Evolutionary conservation across 805 yeast genomes (phyloP).

Genomic region (Candida anglica): DNA sequence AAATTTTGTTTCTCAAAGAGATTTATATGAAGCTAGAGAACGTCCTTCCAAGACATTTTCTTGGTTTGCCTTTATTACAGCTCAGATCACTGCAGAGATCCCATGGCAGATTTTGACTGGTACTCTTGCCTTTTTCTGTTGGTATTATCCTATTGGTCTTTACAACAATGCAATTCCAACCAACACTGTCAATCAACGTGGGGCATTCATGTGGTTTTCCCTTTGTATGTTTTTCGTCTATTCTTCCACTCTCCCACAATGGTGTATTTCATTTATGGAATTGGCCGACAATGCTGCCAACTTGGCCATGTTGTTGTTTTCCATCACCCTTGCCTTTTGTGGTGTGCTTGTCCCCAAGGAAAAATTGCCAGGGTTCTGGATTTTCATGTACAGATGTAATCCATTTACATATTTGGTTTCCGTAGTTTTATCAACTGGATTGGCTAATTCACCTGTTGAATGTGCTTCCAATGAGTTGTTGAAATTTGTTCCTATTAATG

Average conservation of each 20-base stretch:
- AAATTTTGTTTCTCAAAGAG: constrained; percentile 50
- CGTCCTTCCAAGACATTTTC: constrained; percentile 68
- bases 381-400: constrained; percentile 31
- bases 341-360: constrained; percentile 65
- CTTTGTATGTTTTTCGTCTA: constrained; percentile 45
- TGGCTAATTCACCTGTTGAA: constrained; percentile 21
- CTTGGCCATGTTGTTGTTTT: constrained; percentile 51
- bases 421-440: constrained; percentile 23
- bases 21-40: constrained; percentile 68
- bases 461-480: constrained; percentile 21
- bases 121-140: constrained; percentile 58
- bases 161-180: constrained; percentile 17
- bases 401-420: constrained; percentile 33
- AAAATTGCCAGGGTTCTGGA: constrained; percentile 60
- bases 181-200: constrained; percentile 40
- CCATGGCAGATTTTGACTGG: constrained; percentile 63
- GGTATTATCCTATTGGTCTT: constrained; percentile 41
- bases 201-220: constrained; percentile 51
- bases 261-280: constrained; percentile 56
- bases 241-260: constrained; percentile 55
- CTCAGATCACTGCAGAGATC: constrained; percentile 61
- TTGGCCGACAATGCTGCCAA: constrained; percentile 63
- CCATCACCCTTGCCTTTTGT: constrained; percentile 66
- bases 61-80: constrained; percentile 59
- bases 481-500: constrained; percentile 17